Base-by-base conservation (phyloP, 352 stramenopile genomes). In the Globisporangium paroecandrum region DNA sequence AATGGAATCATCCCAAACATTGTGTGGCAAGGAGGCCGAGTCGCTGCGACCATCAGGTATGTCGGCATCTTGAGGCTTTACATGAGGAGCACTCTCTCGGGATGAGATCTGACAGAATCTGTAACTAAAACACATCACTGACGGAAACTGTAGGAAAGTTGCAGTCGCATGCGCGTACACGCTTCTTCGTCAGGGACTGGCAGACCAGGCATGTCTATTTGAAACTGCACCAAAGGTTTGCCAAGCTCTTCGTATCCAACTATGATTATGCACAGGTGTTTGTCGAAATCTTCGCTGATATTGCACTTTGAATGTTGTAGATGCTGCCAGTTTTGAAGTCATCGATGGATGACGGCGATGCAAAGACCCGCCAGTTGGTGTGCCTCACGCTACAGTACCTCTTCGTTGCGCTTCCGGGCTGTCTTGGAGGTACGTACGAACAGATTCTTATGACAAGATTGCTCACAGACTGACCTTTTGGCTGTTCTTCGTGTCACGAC, bases 321-420 rank as follows among this genome's bases (percentile, higher is more conserved):
- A 91, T 98, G 77, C 69, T 97, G 18, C 91, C 88, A 6, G 85
- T 97, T 27, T 69, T 98, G 6, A 96, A 96, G 66, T 93, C 89
- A 32, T 94, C 83, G 7, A 80, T 98, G 76, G 87, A 96, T 32
- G 91, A 98, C 54, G 71, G 76, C 34, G 91, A 98, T 53, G 89
- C 89, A 32, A 96, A 90, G 73, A 97, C 91, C 27, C 78, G 91
- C 3, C 87, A 97, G 73, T 70, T 98, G 41, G 85, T 92, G 34
- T 96, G 90, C 47, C 74, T 97, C n/a, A 86, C 85, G 43, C 70
- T 97, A n/a, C 86, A 96, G 62, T 92, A 93, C 68, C 69, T 95
- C 27, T 94, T 95, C 54, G 83, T 93, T n/a, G 84, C 85, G 57
- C 72, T 93, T 10, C 87, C 87, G 22, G 81, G 84, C 7, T 89